Evolutionary conservation across 176 grass and related monocot species (phyloP).

Genomic region (Hyparrhenia diplandra): DNA sequence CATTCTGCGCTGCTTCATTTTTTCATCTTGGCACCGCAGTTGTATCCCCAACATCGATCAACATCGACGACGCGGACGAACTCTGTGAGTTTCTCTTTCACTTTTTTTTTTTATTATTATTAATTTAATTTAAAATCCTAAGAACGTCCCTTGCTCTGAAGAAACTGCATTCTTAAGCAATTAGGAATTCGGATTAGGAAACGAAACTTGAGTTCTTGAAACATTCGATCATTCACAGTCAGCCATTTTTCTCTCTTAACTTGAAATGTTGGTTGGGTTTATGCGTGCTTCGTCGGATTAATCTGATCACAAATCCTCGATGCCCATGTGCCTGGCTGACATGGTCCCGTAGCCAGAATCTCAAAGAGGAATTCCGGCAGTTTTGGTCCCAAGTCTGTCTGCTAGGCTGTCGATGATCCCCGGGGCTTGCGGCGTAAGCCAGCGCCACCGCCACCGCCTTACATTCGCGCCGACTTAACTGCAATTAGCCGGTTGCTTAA

Average conservation of each 20-base stretch:
- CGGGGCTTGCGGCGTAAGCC: slow-evolving; percentile 21
- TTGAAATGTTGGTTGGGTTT: background rate
- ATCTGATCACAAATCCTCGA: background rate
- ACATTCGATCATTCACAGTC: too few species aligned
- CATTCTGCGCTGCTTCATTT: background rate
- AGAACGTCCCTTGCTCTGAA: too few species aligned
- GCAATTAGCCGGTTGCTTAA: background rate
- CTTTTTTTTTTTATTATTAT: too few species aligned
- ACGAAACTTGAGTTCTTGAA: too few species aligned
- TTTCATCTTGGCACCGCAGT: background rate
- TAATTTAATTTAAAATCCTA: too few species aligned
- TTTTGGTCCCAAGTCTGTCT: background rate
- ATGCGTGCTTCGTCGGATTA: background rate
- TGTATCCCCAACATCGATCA: background rate
- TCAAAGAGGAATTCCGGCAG: background rate
- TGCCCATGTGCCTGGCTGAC: background rate
- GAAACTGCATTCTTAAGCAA: background rate
- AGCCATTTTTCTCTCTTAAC: background rate
- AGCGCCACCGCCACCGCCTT: background rate
- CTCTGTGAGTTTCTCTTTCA: background rate
- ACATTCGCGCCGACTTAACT: slow-evolving; percentile 9
- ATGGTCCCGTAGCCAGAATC: background rate
- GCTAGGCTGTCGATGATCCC: background rate
- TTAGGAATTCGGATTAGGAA: too few species aligned
- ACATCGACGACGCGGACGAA: background rate